Percentiles rank a stretch among this genome's conserved stretches.
Evolutionary conservation across 768 basidiomycete species (phyloP).

Genomic region (Leccinum fibrillosum): DNA sequence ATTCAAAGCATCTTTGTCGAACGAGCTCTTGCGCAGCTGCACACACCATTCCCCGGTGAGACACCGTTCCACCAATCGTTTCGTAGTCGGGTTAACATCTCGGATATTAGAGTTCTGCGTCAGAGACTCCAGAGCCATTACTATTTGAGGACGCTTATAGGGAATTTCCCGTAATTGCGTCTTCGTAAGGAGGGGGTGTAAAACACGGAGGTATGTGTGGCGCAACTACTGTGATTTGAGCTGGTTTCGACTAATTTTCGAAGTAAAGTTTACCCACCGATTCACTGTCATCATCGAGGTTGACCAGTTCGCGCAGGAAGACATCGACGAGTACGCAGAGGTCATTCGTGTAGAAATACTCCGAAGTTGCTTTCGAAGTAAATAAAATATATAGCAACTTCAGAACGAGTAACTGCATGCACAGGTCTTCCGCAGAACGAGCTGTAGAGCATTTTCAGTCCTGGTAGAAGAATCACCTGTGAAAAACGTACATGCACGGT

Average conservation of each 20-base stretch:
- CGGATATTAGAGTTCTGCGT: slow-evolving; percentile 71
- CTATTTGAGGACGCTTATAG: slow-evolving; percentile 91
- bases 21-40: slow-evolving; percentile 48
- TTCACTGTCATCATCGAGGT: slow-evolving; percentile 92
- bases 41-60: slow-evolving; percentile 85
- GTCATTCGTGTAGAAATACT: slow-evolving; percentile 99
- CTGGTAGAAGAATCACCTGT: neutral
- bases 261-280: slow-evolving; percentile 53
- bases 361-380: slow-evolving; percentile 86
- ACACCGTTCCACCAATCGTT: slow-evolving; percentile 89
- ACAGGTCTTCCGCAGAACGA: slow-evolving; percentile 84
- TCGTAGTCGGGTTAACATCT: slow-evolving; percentile 83
- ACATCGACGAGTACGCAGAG: slow-evolving; percentile 95
- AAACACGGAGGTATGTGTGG: slow-evolving; percentile 94
- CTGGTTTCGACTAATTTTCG: neutral
- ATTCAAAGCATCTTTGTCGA: slow-evolving; percentile 26
- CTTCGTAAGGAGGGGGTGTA: slow-evolving; percentile 92
- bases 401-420: slow-evolving; percentile 91
- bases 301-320: slow-evolving; percentile 88
- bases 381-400: slow-evolving; percentile 95
- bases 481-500: slow-evolving; percentile 74
- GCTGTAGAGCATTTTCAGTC: slow-evolving; percentile 43
- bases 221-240: slow-evolving; percentile 55
- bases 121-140: slow-evolving; percentile 76
- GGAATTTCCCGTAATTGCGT: slow-evolving; percentile 83